Base-by-base conservation (phyloP, 2,329 filamentous ascomycete species). In the Aspergillus sp. region DNA sequence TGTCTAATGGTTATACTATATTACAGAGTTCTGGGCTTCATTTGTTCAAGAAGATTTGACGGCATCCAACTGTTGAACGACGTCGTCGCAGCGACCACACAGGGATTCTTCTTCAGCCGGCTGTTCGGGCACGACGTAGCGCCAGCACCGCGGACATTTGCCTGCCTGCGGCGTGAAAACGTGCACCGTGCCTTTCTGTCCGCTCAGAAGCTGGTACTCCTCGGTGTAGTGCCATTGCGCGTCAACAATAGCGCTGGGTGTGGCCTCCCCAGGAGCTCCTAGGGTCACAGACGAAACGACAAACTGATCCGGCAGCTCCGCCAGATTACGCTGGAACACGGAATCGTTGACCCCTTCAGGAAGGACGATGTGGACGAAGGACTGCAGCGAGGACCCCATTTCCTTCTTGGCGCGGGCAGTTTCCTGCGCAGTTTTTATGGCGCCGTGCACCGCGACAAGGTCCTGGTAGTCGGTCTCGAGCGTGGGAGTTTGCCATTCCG, bases 71-170 rank as follows among this genome's bases (percentile, higher is more conserved):
- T 51, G 22, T 10, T 31, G 49, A 10, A 94, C 83, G 39, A 89
- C 85, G 12, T 85, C 83, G 31, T 88, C 86, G 73, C 94, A 98
- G 70, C 92, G 81, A 52, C 75, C 77, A 75, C 94, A 98, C 18
- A 96, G 77, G 45, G 79, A 74, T 18, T 90, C 86, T 66, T 88
- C 82, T 52, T 77, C 76, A n/a, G 66, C 63, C 54, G 64, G 55
- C 4, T 66, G 49, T 49, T 73, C 66, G 20, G 84, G 80, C n/a
- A 90, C 87, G 24, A 90, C 82, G 74, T 91, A 96, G 62, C 90
- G 86, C 95, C 95, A 99, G 77, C 95, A 99, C 54, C 95, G 83
- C 0, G 85, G 82, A 73, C 95, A 99, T 75, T 98, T 99, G 51
- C 82, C 77, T 12, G 78, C 75, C 14, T 73, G 73, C 0, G 87